phyloP scores from a whole-genome alignment of 768 basidiomycete genomes.

The Nevesoporus exiguus region DNA sequence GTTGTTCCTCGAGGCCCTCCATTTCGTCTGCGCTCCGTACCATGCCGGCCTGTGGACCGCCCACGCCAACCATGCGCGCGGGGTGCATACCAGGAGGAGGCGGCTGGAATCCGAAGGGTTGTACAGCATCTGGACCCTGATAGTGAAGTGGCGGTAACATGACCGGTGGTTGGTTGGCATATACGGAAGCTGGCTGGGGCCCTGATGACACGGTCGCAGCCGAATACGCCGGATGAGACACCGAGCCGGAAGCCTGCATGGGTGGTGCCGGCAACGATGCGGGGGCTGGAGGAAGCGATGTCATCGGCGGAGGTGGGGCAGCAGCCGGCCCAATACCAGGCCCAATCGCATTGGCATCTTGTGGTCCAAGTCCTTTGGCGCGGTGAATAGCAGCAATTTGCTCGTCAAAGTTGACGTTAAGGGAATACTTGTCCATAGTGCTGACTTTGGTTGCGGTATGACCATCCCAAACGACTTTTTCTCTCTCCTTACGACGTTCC shows the following conservation, averaged over 20 bases:
- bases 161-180: conserved; percentile 57
- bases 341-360: conserved; percentile 77
- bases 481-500: conserved; percentile 78
- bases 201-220: conserved; percentile 89
- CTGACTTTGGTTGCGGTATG: conserved; percentile 92
- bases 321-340: conserved; percentile 84
- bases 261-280: conserved; percentile 74
- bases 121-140: conserved; percentile 71
- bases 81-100: conserved; percentile 68
- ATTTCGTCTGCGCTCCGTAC: conserved; percentile 80
- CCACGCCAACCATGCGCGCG: conserved; percentile 59
- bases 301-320: conserved; percentile 59
- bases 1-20: conserved; percentile 67
- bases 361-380: conserved; percentile 83
- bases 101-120: conserved; percentile 78
- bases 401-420: conserved; percentile 92
- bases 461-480: conserved; percentile 98
- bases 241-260: conserved; percentile 39
- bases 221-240: conserved; percentile 53
- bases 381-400: conserved; percentile 97
- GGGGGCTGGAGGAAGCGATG: conserved; percentile 63
- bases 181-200: conserved; percentile 83
- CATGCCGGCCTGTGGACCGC: conserved; percentile 62
- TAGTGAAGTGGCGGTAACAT: conserved; percentile 86
- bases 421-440: conserved; percentile 91